These are phyloP conservation scores for Pythium biforme DNA, from an alignment of 352 stramenopile species.

Conservation along the genomic window DNA sequence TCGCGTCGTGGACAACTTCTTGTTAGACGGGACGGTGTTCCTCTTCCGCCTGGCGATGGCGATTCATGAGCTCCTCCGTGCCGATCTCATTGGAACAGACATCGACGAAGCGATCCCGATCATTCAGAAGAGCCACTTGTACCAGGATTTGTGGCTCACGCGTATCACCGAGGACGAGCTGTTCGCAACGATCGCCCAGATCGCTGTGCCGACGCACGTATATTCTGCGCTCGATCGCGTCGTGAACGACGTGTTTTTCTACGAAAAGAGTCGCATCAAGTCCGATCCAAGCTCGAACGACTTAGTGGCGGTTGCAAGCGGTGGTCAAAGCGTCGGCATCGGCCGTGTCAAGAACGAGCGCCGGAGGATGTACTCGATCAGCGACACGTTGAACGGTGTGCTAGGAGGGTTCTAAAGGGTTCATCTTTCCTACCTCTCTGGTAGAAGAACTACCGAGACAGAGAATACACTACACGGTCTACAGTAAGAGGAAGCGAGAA, in stretches of 20 bases:
- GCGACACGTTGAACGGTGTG: conserved; percentile 71
- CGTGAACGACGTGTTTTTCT: conserved; percentile 86
- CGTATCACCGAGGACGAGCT: conserved; percentile 66
- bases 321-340: conserved; percentile 66
- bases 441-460: neutral
- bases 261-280: conserved; percentile 53
- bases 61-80: conserved; percentile 68
- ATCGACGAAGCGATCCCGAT: conserved; percentile 78
- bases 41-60: conserved; percentile 81
- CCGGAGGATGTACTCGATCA: conserved; percentile 73
- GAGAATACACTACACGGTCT: neutral
- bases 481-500: too few relatives aligned
- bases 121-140: conserved; percentile 64
- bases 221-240: conserved; percentile 69
- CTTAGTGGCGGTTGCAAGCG: conserved; percentile 39
- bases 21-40: conserved; percentile 83
- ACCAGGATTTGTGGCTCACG: conserved; percentile 57
- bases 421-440: neutral
- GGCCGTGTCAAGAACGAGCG: conserved; percentile 68
- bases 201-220: conserved; percentile 67
- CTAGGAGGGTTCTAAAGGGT: conserved; percentile 53
- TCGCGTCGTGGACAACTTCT: conserved; percentile 81
- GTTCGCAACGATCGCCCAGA: conserved; percentile 60
- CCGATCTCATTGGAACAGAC: conserved; percentile 51
- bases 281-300: conserved; percentile 25